phyloP scores from a whole-genome alignment of 2,329 filamentous ascomycete genomes.

The Diplodia mutila region DNA sequence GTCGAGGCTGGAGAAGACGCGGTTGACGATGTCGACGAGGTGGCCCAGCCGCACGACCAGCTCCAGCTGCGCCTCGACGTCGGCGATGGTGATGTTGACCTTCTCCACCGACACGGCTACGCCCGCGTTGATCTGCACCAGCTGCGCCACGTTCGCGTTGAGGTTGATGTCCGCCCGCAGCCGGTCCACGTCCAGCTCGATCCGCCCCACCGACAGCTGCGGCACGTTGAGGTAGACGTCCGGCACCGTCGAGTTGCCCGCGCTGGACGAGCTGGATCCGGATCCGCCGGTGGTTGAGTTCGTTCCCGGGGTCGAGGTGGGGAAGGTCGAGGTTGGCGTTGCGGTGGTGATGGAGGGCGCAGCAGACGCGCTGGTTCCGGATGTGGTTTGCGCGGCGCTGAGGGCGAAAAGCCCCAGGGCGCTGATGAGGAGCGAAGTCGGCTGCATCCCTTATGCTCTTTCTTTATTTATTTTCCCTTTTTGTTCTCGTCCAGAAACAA shows the following conservation, averaged over 20 bases:
- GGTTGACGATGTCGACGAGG: slow-evolving; percentile 64
- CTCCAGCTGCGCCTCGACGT: slow-evolving; percentile 63
- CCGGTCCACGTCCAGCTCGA: slow-evolving; percentile 64
- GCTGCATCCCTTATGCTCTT: slow-evolving; percentile 3
- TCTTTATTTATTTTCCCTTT: not conserved
- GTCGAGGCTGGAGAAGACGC: slow-evolving; percentile 62
- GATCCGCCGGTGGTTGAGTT: slow-evolving; percentile 10
- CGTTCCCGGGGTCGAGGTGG: slow-evolving; percentile 19
- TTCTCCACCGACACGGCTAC: slow-evolving; percentile 52
- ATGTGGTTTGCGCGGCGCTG: slow-evolving; percentile 13
- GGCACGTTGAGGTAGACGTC: slow-evolving; percentile 64
- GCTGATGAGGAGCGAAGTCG: slow-evolving; percentile 1
- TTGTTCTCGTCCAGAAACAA: not conserved
- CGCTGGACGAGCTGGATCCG: slow-evolving; percentile 29
- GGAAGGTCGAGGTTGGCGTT: slow-evolving; percentile 11
- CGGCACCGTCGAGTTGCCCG: slow-evolving; percentile 47
- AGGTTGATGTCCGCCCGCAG: slow-evolving; percentile 63
- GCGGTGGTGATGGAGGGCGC: not conserved
- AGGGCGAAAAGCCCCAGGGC: slow-evolving; percentile 1
- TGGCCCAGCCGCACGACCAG: slow-evolving; percentile 63
- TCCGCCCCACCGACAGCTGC: slow-evolving; percentile 61
- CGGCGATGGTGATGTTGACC: slow-evolving; percentile 65
- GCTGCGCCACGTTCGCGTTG: slow-evolving; percentile 61
- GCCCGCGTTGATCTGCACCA: slow-evolving; percentile 59
- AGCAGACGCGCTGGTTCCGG: not conserved